A percentile compares a stretch with the other conserved stretches of the same genome.
Evolutionary conservation across 2,329 filamentous ascomycete genomes (phyloP).

Genomic region (Colletotrichum shisoi): DNA sequence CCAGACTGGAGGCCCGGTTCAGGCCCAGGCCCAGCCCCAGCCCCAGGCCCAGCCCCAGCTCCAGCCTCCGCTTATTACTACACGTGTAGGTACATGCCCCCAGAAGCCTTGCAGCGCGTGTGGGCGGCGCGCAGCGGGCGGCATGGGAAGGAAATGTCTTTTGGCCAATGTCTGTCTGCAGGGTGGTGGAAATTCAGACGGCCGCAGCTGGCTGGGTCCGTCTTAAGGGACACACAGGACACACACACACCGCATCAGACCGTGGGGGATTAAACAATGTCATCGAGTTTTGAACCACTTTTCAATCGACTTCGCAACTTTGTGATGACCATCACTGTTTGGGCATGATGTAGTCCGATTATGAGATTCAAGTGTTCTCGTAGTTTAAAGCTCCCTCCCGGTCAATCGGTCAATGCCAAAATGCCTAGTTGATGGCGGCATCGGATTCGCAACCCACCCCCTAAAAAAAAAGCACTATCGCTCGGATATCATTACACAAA

Average conservation of each 20-base stretch:
- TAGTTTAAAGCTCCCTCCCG: not conserved
- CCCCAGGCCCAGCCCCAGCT: not conserved
- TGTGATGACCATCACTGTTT: not conserved
- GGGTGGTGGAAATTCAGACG: not conserved
- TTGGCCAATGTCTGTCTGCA: slow-evolving; percentile 2
- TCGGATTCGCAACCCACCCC: not conserved
- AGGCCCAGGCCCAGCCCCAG: not conserved
- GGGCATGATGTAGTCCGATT: no score
- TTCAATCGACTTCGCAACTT: not conserved
- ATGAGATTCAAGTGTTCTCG: no score
- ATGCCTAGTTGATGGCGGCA: not conserved
- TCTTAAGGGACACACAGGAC: not conserved
- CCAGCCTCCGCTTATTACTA: not conserved
- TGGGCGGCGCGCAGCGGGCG: not conserved
- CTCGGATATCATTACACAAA: not conserved
- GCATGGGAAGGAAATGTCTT: not conserved
- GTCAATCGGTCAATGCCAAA: not conserved
- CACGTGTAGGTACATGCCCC: no score
- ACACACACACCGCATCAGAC: not conserved
- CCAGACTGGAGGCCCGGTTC: no score
- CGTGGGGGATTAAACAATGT: no score
- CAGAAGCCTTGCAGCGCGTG: not conserved
- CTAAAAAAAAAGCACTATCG: not conserved
- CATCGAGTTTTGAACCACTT: not conserved
- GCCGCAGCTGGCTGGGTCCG: not conserved